These are phyloP conservation scores for Penicillium sp. DNA, from an alignment of 2,329 filamentous ascomycete species.

Conservation along the genomic window DNA sequence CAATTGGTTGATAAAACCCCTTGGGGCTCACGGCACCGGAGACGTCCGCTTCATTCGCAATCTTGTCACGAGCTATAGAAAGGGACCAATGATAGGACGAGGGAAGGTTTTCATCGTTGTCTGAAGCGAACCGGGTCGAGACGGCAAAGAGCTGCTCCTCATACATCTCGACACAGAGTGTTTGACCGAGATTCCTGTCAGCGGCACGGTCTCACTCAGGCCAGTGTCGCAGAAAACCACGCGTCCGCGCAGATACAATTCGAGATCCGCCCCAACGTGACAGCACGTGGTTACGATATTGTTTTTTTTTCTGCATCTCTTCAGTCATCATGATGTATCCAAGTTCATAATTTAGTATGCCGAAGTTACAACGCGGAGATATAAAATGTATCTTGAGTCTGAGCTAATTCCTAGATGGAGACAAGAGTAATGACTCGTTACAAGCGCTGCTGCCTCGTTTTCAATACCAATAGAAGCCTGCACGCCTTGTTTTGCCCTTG, in stretches of 20 bases:
- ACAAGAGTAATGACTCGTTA: too few species aligned
- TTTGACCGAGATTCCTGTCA: conserved; percentile 58
- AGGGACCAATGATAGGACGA: conserved; percentile 68
- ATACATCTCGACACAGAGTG: conserved; percentile 70
- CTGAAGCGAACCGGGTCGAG: conserved; percentile 62
- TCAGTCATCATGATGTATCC: too few species aligned
- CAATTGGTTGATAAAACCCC: conserved; percentile 70
- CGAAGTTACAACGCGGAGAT: too few species aligned
- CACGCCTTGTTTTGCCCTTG: too few species aligned
- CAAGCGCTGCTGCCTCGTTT: too few species aligned
- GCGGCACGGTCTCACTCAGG: conserved; percentile 11
- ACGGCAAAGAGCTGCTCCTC: conserved; percentile 66
- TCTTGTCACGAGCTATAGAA: conserved; percentile 52
- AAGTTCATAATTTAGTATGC: too few species aligned
- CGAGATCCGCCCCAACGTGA: too few species aligned
- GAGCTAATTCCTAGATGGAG: too few species aligned
- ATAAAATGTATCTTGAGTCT: too few species aligned
- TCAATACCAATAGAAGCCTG: too few species aligned
- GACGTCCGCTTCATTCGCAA: conserved; percentile 45
- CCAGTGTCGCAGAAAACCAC: conserved; percentile 2
- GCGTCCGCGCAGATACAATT: background rate
- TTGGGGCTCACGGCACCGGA: conserved; percentile 65
- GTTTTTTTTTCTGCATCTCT: background rate
- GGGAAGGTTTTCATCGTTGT: conserved; percentile 62
- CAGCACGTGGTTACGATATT: background rate